Percentiles rank a stretch among this genome's conserved stretches.
Conservation (phyloP, 2,329 filamentous ascomycete species). For the Beauveria medogensis region DNA sequence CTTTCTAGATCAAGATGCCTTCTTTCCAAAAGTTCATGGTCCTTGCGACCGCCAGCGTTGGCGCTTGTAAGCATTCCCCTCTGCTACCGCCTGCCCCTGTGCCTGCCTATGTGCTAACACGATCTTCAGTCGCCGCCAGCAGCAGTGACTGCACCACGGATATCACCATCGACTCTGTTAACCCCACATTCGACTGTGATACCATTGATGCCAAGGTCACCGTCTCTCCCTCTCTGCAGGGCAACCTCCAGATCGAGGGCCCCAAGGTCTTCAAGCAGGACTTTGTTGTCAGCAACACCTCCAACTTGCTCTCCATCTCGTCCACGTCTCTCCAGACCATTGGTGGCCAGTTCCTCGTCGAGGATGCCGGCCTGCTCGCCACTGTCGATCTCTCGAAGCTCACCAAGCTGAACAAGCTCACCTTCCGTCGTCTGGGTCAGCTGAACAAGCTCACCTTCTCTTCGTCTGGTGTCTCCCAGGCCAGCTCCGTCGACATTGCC, state of each 20-base stretch:
- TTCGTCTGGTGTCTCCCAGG: slow-evolving; percentile 53
- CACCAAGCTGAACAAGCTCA: slow-evolving; percentile 55
- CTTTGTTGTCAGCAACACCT: slow-evolving; percentile 53
- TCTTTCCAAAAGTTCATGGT: slow-evolving; percentile 22
- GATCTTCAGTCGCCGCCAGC: slow-evolving; percentile 21
- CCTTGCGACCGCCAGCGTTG: slow-evolving; percentile 5
- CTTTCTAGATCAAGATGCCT: slow-evolving; percentile 17
- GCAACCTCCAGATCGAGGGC: slow-evolving; percentile 54
- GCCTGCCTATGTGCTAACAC: not conserved
- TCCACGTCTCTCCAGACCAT: slow-evolving; percentile 57
- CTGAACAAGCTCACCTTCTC: slow-evolving; percentile 43
- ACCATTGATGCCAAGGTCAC: slow-evolving; percentile 61
- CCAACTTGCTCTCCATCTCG: slow-evolving; percentile 50
- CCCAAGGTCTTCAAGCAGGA: slow-evolving; percentile 48
- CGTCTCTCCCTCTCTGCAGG: slow-evolving; percentile 48
- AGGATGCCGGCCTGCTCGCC: slow-evolving; percentile 60
- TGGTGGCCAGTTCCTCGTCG: slow-evolving; percentile 60
- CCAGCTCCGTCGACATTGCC: slow-evolving; percentile 62
- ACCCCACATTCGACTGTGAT: slow-evolving; percentile 49
- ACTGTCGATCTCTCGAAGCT: slow-evolving; percentile 60
- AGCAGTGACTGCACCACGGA: slow-evolving; percentile 34
- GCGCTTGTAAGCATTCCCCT: not conserved
- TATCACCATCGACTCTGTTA: slow-evolving; percentile 56
- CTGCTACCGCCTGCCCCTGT: not conserved
- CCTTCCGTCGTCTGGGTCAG: slow-evolving; percentile 63